Percentiles rank a stretch among this genome's conserved stretches.
phyloP scores from a whole-genome alignment of 2,329 filamentous ascomycete species.

The Pseudogymnoascus sp. region DNA sequence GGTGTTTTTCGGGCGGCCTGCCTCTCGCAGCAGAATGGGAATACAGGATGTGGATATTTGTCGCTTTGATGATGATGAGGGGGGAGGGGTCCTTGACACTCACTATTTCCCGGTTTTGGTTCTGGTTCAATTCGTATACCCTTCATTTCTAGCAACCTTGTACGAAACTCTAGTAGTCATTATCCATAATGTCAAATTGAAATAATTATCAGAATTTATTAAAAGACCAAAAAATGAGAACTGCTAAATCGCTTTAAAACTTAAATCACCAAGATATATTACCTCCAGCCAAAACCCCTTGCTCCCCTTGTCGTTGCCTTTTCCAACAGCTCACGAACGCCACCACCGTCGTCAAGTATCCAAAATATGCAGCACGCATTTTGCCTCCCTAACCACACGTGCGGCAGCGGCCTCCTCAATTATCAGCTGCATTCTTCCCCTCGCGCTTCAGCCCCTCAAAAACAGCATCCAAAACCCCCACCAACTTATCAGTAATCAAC shows the following conservation, averaged over 20 bases:
- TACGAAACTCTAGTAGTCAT: not conserved
- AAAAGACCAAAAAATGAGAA: not conserved
- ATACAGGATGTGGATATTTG: not conserved
- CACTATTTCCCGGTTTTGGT: not conserved
- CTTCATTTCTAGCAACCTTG: not conserved
- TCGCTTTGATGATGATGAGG: not conserved
- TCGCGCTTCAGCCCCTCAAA: constrained; percentile 18
- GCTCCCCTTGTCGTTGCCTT: not conserved
- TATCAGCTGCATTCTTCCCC: not conserved
- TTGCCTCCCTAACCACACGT: not conserved
- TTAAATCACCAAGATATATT: not conserved
- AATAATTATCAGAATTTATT: not conserved
- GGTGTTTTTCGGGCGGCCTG: not conserved
- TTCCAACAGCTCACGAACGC: not conserved
- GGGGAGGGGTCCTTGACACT: not conserved
- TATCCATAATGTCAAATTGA: no score
- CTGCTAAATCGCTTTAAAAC: not conserved
- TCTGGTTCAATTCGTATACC: not conserved
- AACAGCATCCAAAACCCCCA: constrained; percentile 37
- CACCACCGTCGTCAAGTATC: not conserved
- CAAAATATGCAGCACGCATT: not conserved
- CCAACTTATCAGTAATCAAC: constrained; percentile 42
- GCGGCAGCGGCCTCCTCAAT: not conserved
- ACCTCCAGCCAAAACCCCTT: not conserved
- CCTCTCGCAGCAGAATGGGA: not conserved